Evolutionary conservation across 164 flowering plant genomes (phyloP).

Genomic region (Hamamelis virginiana): DNA sequence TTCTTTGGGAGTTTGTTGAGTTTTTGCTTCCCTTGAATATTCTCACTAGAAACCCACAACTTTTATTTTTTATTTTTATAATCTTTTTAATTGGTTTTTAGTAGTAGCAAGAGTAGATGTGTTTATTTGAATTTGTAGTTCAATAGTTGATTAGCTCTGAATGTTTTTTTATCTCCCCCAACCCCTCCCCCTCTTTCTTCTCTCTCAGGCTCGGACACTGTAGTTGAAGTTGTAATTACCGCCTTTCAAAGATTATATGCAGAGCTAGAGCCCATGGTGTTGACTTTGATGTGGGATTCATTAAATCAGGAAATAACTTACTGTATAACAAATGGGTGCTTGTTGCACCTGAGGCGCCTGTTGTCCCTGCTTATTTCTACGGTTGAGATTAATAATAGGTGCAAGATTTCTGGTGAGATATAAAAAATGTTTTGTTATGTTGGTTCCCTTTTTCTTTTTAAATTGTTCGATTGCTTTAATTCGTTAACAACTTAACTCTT

Average conservation of each 20-base stretch:
- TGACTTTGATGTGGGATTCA: slow-evolving; percentile 53
- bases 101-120: neutral
- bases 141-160: slow-evolving; percentile 3
- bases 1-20: too few relatives aligned
- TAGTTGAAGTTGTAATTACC: slow-evolving; percentile 58
- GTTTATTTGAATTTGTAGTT: neutral
- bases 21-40: too few relatives aligned
- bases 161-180: neutral
- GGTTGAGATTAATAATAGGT: slow-evolving; percentile 33
- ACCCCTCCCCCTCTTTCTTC: neutral
- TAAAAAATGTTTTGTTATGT: neutral
- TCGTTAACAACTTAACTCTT: neutral
- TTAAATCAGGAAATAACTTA: slow-evolving; percentile 41
- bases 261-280: slow-evolving; percentile 48
- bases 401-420: slow-evolving; percentile 53
- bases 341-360: slow-evolving; percentile 42
- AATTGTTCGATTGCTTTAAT: slow-evolving; percentile 3
- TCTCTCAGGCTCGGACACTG: slow-evolving; percentile 53
- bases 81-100: too few relatives aligned
- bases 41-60: too few relatives aligned
- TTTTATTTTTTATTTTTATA: too few relatives aligned
- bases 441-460: slow-evolving; percentile 1
- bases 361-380: slow-evolving; percentile 56
- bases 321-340: slow-evolving; percentile 21
- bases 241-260: slow-evolving; percentile 51